A percentile compares a stretch with the other conserved stretches of the same genome.
These are phyloP conservation scores for Eucalyptus cloeziana DNA, from an alignment of 345 rosid genomes.

Conservation along the genomic window DNA sequence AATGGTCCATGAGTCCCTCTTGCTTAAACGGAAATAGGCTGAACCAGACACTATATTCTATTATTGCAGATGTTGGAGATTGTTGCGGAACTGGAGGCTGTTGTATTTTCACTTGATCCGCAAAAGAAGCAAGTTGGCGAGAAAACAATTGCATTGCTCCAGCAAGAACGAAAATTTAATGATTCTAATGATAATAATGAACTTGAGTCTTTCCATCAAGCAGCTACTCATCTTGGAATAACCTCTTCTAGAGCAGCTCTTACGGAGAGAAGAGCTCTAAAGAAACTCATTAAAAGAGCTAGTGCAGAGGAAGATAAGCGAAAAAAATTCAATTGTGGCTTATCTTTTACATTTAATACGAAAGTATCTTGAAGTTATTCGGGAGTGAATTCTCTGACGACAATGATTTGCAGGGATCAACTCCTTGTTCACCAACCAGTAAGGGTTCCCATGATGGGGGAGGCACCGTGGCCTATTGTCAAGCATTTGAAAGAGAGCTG, in stretches of 20 bases:
- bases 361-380: slow-evolving; percentile 78
- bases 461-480: slow-evolving; percentile 14
- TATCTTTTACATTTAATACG: slow-evolving; percentile 87
- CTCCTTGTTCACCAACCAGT: slow-evolving; percentile 80
- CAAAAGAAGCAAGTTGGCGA: slow-evolving; percentile 91
- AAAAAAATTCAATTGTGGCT: slow-evolving; percentile 79
- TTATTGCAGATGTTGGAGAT: slow-evolving; percentile 67
- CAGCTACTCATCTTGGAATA: slow-evolving; percentile 67
- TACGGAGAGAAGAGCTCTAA: slow-evolving; percentile 80
- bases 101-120: slow-evolving; percentile 48
- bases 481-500: slow-evolving; percentile 62
- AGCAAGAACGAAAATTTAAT: slow-evolving; percentile 75
- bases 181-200: slow-evolving; percentile 48
- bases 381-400: slow-evolving; percentile 68
- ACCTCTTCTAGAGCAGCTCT: slow-evolving; percentile 87
- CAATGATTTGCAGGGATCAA: slow-evolving; percentile 78
- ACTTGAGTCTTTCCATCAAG: slow-evolving; percentile 76
- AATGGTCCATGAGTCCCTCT: neutral
- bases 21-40: neutral
- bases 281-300: slow-evolving; percentile 84
- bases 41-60: neutral
- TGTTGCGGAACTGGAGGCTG: slow-evolving; percentile 55
- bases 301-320: slow-evolving; percentile 87
- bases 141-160: slow-evolving; percentile 69
- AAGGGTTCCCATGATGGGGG: slow-evolving; percentile 38